Base-by-base conservation (phyloP, 495 filamentous ascomycete species). In the Penicillium pancosmium region DNA sequence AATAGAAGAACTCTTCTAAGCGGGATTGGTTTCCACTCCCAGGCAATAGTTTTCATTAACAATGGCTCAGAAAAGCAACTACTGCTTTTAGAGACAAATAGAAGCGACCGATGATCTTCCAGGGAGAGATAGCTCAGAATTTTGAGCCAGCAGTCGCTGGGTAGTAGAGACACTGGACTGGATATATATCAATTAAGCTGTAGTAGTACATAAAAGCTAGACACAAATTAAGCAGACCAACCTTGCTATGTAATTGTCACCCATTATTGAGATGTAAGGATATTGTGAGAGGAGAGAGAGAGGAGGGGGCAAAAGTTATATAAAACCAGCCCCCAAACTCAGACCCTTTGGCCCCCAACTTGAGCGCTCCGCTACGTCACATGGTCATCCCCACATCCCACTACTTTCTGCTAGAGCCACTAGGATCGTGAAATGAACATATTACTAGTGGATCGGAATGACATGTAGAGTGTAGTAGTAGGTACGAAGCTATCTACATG, bases 101-200 rank as follows among this genome's bases (percentile, higher is more conserved):
- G 54, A 56, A 56, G 54, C 33, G 54, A 40, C 54, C 54, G 16
- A 50, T 50, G 16, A 41, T 56, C 54, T 16, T 49, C 44, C 15
- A 11, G 27, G 10, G 44, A 41, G 44, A 56, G 54, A 15, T 56
- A 27, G 12, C 27, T 13, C 44, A 56, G 13, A 25, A 56, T 50
- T 19, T 19, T 40, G 5, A 56, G 54, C 54, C 54, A 56, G 46
- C 54, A 56, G 27, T 56, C 54, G 16, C 44, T 56, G 54, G 54
- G 46, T 16, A 56, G 44, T 6, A 40, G 40, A 50, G 54, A 16
- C 54, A 40, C 44, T 1, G 27, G 27, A 31, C 27, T 31, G 27
- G 8, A 31, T 31, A 31, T 31, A 31, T 31, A 6, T 31, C 44
- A 56, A 8, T 31, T 31, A 31, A 31, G 27, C 27, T 31, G 53